Conservation (phyloP, 257 asterid species). For the Cinchona pubescens region DNA sequence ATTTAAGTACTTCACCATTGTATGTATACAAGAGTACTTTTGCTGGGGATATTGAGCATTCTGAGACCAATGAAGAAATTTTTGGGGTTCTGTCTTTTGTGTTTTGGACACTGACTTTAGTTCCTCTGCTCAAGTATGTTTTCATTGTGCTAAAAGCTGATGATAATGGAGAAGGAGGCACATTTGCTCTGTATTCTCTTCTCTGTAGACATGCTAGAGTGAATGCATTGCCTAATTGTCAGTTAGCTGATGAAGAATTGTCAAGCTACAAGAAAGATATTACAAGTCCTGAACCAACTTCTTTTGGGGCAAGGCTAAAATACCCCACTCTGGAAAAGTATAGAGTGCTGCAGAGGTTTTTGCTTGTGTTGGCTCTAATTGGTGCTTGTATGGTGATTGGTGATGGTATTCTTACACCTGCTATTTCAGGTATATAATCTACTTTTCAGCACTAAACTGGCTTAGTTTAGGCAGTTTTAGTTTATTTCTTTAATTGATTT, state of each 20-base stretch:
- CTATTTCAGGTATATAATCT: constrained; percentile 65
- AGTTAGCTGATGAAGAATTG: constrained; percentile 74
- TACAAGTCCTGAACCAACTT: constrained; percentile 47
- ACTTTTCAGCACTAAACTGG: neutral
- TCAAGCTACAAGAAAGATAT: constrained; percentile 62
- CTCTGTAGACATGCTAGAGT: constrained; percentile 79
- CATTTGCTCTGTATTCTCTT: constrained; percentile 84
- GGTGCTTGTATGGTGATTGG: constrained; percentile 99
- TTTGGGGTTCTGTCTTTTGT: constrained; percentile 79
- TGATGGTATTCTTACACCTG: constrained; percentile 83
- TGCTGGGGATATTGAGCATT: constrained; percentile 73
- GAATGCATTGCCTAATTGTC: constrained; percentile 73
- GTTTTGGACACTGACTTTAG: constrained; percentile 81
- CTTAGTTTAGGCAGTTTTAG: neutral
- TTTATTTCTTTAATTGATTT: constrained; percentile 5
- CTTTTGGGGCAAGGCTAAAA: constrained; percentile 63
- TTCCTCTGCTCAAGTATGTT: constrained; percentile 78
- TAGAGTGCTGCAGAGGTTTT: constrained; percentile 66
- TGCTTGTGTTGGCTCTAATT: constrained; percentile 70
- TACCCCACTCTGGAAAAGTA: constrained; percentile 63
- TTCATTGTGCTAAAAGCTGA: constrained; percentile 85
- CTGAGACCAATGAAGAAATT: constrained; percentile 79
- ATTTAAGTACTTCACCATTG: constrained; percentile 84
- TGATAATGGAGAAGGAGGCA: constrained; percentile 97
- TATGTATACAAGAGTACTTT: constrained; percentile 86